Evolutionary conservation across 257 asterid genomes (phyloP).

Genomic region (Craterostigma plantagineum): DNA sequence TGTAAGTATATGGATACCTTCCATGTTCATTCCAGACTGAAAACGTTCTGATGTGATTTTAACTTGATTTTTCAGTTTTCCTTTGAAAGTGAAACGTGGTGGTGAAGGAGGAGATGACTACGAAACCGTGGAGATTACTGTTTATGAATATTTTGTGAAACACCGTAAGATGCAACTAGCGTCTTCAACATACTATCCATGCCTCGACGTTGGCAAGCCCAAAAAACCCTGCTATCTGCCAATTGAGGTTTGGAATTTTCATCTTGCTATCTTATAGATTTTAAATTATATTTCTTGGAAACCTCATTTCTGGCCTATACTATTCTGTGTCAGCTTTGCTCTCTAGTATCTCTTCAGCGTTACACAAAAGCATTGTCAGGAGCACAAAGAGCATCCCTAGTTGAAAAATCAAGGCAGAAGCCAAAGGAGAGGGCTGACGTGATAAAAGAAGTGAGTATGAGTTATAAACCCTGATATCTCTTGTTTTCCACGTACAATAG

Average conservation of each 20-base stretch:
- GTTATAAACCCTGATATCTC: constrained; percentile 7
- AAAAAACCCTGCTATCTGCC: constrained; percentile 83
- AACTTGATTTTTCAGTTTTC: constrained; percentile 26
- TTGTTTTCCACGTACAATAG: constrained; percentile 7
- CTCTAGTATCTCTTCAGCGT: constrained; percentile 77
- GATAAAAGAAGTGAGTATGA: constrained; percentile 63
- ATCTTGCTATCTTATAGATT: constrained; percentile 6
- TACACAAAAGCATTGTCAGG: constrained; percentile 62
- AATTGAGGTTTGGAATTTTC: constrained; percentile 32
- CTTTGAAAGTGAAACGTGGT: constrained; percentile 54
- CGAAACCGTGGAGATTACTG: constrained; percentile 48
- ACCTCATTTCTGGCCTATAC: constrained; percentile 11
- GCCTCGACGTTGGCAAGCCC: constrained; percentile 84
- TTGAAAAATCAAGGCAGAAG: constrained; percentile 87
- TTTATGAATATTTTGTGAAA: constrained; percentile 77
- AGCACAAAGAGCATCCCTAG: constrained; percentile 42
- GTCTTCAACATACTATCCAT: constrained; percentile 71
- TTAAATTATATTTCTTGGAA: constrained; percentile 5
- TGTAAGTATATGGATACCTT: constrained; percentile 33
- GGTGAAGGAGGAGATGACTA: constrained; percentile 49
- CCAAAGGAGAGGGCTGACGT: constrained; percentile 54
- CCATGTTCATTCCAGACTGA: constrained; percentile 12
- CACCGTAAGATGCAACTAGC: constrained; percentile 52
- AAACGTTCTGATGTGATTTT: constrained; percentile 13
- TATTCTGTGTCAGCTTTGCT: constrained; percentile 46